Evolutionary conservation across 2,329 filamentous ascomycete species (phyloP).

Genomic region (Sporothrix pallida): DNA sequence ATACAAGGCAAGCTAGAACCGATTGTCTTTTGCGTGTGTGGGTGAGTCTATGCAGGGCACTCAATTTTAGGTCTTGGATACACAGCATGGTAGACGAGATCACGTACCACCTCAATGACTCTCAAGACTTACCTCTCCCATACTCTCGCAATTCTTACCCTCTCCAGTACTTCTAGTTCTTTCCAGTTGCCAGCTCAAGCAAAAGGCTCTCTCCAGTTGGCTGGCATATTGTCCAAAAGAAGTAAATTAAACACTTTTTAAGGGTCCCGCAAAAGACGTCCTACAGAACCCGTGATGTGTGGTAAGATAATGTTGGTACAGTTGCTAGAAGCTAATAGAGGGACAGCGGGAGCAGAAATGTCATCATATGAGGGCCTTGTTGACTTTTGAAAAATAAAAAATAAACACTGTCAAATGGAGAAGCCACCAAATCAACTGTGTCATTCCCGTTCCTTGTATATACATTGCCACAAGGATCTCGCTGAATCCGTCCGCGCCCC

Average conservation of each 20-base stretch:
- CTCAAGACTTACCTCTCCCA: neutral
- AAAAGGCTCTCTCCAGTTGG: neutral
- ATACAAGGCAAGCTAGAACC: neutral
- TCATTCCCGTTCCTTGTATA: neutral
- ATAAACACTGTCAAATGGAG: neutral
- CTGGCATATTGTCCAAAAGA: no score
- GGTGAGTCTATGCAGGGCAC: neutral
- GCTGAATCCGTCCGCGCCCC: neutral
- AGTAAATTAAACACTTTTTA: no score
- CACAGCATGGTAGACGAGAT: conserved; percentile 15
- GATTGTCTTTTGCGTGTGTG: no score
- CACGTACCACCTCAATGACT: conserved; percentile 7
- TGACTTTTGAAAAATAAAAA: no score
- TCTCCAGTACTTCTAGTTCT: neutral
- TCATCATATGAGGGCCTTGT: no score
- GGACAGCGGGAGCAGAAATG: no score
- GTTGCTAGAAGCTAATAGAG: no score
- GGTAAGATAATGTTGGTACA: no score
- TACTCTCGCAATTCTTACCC: neutral
- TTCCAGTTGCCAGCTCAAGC: neutral
- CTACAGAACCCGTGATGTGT: no score
- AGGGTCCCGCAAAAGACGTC: no score
- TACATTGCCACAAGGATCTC: neutral
- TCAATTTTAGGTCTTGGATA: neutral
- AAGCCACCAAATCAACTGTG: neutral